phyloP scores from a whole-genome alignment of 2,329 filamentous ascomycete species.

The Hyphodiscus sp. region DNA sequence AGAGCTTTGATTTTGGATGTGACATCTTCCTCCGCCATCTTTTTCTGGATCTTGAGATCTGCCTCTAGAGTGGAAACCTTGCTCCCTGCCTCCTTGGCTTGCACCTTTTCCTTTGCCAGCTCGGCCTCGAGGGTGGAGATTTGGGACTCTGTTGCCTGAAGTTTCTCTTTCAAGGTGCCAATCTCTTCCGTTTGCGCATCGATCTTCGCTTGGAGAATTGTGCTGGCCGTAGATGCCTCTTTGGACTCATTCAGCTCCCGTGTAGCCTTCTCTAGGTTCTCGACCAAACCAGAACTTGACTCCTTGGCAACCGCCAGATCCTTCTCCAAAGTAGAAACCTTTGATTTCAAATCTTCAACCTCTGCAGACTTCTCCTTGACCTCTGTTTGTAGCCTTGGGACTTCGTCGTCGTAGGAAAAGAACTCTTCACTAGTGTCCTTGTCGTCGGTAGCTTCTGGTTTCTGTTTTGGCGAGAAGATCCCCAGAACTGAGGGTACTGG shows the following conservation, averaged over 20 bases:
- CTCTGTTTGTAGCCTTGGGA: constrained; percentile 73
- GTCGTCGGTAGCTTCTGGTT: constrained; percentile 32
- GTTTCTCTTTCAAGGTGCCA: constrained; percentile 21
- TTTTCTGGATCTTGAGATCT: constrained; percentile 15
- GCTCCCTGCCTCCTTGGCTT: constrained; percentile 11
- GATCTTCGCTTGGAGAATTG: constrained; percentile 17
- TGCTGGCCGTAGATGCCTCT: constrained; percentile 43
- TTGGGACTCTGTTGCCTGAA: constrained; percentile 21
- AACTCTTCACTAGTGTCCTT: constrained; percentile 58
- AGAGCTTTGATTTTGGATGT: constrained; percentile 15
- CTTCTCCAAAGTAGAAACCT: constrained; percentile 61
- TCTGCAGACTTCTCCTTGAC: constrained; percentile 64
- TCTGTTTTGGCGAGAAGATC: constrained; percentile 44
- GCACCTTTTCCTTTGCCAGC: constrained; percentile 19
- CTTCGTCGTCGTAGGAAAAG: constrained; percentile 87
- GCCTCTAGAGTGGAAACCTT: constrained; percentile 17
- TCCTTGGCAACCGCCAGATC: constrained; percentile 69
- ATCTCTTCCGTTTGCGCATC: constrained; percentile 24
- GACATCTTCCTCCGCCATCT: constrained; percentile 9
- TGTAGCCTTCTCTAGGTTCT: constrained; percentile 32
- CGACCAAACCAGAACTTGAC: constrained; percentile 57
- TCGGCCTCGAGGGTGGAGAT: constrained; percentile 17
- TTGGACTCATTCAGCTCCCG: constrained; percentile 64
- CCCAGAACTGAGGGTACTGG: constrained; percentile 42
- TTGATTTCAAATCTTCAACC: constrained; percentile 61